Evolutionary conservation across 1,284 basidiomycete species (phyloP).

Genomic region (Moesziomyces antarcticus): DNA sequence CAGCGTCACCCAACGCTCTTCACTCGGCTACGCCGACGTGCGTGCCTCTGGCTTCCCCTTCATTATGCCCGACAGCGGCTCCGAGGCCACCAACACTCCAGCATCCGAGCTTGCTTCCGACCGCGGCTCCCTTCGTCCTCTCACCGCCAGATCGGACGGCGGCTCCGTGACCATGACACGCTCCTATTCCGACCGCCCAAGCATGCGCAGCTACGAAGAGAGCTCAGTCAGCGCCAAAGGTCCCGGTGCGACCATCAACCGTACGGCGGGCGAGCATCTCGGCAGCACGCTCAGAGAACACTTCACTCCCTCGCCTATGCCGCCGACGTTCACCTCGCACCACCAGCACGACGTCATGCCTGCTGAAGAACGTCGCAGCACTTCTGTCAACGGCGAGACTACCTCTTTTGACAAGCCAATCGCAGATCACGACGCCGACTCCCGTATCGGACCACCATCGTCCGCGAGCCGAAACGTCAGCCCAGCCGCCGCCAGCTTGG

Average conservation of each 20-base stretch:
- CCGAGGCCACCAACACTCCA: slow-evolving; percentile 29
- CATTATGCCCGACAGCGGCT: slow-evolving; percentile 46
- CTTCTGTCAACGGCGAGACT: too few relatives aligned
- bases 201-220: slow-evolving; percentile 38
- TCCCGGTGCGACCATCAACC: slow-evolving; percentile 34
- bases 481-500: slow-evolving; percentile 19
- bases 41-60: slow-evolving; percentile 45
- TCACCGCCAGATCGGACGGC: slow-evolving; percentile 22
- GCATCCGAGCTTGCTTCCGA: slow-evolving; percentile 29
- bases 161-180: slow-evolving; percentile 24
- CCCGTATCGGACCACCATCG: not conserved
- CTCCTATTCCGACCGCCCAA: slow-evolving; percentile 28
- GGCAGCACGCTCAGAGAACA: slow-evolving; percentile 23
- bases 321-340: not conserved
- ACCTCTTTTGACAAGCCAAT: too few relatives aligned
- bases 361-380: slow-evolving; percentile 8
- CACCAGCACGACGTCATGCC: slow-evolving; percentile 12
- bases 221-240: slow-evolving; percentile 37
- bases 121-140: slow-evolving; percentile 22
- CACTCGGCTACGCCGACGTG: slow-evolving; percentile 42
- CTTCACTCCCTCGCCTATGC: slow-evolving; percentile 16
- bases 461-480: slow-evolving; percentile 10
- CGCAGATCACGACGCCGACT: too few relatives aligned
- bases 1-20: slow-evolving; percentile 14
- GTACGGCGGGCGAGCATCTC: slow-evolving; percentile 25